phyloP scores from a whole-genome alignment of 2,329 filamentous ascomycete genomes.

The Spiromastix sp. region DNA sequence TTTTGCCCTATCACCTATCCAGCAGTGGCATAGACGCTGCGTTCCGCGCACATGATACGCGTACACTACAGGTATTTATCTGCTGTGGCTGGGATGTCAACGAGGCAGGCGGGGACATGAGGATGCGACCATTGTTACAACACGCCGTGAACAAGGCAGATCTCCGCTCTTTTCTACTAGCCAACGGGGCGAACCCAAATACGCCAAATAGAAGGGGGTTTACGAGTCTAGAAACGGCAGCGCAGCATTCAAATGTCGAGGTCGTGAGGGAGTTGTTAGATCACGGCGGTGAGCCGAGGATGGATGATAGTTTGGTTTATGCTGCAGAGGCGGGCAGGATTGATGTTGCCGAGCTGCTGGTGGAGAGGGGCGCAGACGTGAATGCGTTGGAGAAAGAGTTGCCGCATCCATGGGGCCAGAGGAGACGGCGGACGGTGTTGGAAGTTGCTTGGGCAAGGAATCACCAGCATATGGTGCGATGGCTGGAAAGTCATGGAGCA shows the following conservation, averaged over 20 bases:
- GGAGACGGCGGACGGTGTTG: not conserved
- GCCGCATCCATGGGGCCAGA: not conserved
- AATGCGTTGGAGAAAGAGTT: not conserved
- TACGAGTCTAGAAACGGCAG: not conserved
- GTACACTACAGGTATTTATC: not conserved
- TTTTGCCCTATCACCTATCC: not conserved
- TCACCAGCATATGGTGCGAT: not conserved
- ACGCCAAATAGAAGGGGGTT: not conserved
- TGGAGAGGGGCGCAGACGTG: not conserved
- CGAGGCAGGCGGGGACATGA: not conserved
- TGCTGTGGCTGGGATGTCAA: not conserved
- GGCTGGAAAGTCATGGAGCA: not conserved
- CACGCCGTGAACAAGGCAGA: not conserved
- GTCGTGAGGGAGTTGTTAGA: not conserved
- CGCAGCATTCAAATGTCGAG: not conserved
- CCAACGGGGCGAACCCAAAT: not conserved
- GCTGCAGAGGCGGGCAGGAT: not conserved
- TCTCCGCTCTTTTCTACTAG: not conserved
- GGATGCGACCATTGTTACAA: not conserved
- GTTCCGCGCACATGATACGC: not conserved
- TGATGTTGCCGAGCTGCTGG: not conserved
- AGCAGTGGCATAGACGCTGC: not conserved
- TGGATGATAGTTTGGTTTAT: not conserved
- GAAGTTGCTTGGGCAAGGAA: not conserved
- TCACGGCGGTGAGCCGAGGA: not conserved